Evolutionary conservation across 306 rosid genomes (phyloP), one percentile per base, ranked within the genome.

Genomic region (Vigna reflexopilosa): DNA sequence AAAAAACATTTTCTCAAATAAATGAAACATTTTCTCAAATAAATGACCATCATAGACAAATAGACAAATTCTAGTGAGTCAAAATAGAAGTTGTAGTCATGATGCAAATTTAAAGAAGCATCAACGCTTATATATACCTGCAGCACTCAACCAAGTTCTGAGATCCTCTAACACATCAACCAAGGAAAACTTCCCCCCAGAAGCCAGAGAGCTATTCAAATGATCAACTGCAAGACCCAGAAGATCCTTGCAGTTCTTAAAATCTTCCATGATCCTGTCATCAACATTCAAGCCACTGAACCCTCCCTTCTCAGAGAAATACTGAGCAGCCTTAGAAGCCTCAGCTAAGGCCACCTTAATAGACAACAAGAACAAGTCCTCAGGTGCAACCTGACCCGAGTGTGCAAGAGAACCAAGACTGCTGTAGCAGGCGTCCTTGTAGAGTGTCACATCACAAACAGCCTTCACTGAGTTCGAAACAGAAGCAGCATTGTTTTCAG

Each of bases 71-170:
- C 0, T 36, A 36, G 8, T 4, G 40, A 6, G 40, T 38, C 9
- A 38, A 38, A 38, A 38, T 38, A 38, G 11, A 44, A 44, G 49
- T 44, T 44, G 4, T 42, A 9, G 1, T 9, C 4, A 44, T 45
- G 5, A 45, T 3, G 16, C 50, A 45, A 45, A 12, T 12, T 45
- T 10, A 45, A 3, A 42, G 13, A 42, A 42, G 13, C 47, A 42
- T 42, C 13, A 42, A 42, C 2, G 13, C 13, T 1, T 9, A 42
- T 9, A 42, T 9, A 9, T 80, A 86, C 90, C 93, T 48, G 97
- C 89, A 52, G 94, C 82, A 81, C 91, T 91, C 51, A 91, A 76
- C 98, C 97, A 90, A 6, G 98, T 93, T 72, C 67, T 56, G 34
- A 93, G 90, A 73, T 91, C 96, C 11, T 88, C 96, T 59, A 84